Base-by-base conservation (phyloP, 2,329 filamentous ascomycete genomes). In the Ceratocystis albifundus region DNA sequence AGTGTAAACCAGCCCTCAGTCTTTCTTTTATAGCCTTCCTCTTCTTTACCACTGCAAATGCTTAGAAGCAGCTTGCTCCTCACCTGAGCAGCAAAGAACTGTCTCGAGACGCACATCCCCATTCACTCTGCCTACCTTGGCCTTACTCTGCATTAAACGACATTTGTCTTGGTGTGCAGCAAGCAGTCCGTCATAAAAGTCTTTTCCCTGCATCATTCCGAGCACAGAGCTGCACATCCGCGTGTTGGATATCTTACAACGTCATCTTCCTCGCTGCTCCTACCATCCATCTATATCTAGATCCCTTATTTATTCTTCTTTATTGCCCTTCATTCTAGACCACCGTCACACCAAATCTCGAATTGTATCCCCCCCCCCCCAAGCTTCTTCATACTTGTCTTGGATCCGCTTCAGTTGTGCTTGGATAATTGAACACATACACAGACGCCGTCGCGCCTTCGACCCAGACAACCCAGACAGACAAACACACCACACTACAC, bases 281-380 rank as follows among this genome's bases (percentile, higher is more conserved):
- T n/a, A n/a, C n/a, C 25, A 15, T 1, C 48, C 28, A 25, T 53
- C 48, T 6, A 28, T 53, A 25, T 53, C 48, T 6, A n/a, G 12
- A 45, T 66, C 20, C 20, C 20, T 30, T 30, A n/a, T 66, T 46
- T 62, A n/a, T 22, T 57, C 48, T 41, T 50, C 48, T 20, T 25
- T 8, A 8, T 50, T 50, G 3, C 3, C 25, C 22, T 50, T 50
- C 12, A 10, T 50, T 12, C 22, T 8, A 4, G 36, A 41, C 4
- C 4, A 41, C 36, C 36, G 12, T 4, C 36, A 4, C 36, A 12
- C 4, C 10, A 41, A 41, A 12, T 41, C 36, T 10, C 3, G 2
- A 15, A 4, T 41, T 12, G 12, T 12, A 41, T 4, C 36, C 12
- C n/a, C n/a, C n/a, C n/a, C n/a, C n/a, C n/a, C n/a, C 12, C 36